Base-by-base conservation (phyloP, 2,329 filamentous ascomycete genomes). In the Ophiostoma populinum region DNA sequence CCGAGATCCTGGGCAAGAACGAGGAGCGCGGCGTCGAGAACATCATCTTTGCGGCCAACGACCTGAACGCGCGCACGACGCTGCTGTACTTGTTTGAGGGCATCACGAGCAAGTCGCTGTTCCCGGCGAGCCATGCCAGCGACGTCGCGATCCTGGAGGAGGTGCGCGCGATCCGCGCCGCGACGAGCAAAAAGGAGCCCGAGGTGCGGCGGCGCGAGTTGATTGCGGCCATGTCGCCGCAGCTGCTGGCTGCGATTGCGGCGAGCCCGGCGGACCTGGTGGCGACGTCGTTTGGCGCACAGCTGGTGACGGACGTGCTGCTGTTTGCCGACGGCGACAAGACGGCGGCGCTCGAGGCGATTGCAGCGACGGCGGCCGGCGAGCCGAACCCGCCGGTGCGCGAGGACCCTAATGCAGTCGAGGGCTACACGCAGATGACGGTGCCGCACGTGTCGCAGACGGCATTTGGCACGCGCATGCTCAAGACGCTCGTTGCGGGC, bases 101-200 rank as follows among this genome's bases (percentile, higher is more conserved):
- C 11, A 22, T 32, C n/a, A 51, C 66, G n/a, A 67, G 70, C 20
- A 72, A 63, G 47, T 62, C 65, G 3, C 52, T 77, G 20, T 76
- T 77, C 49, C 70, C 71, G 31, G 51, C 63, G 10, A 69, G 66
- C 40, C 67, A 82, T 38, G 64, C 69, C 9, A 65, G 65, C 22
- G 77, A 85, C 43, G 57, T 82, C 24, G 70, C 78, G 37, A 56
- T 90, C 11, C 61, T 98, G 5, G 63, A 71, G 38, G 80, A 94
- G 53, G 60, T 94, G 17, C 78, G 81, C 49, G 69, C 73, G 37
- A 78, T 92, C 43, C 75, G 90, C 36, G 70, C 75, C 46, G 75
- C 68, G 11, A 95, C 86, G 2, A 92, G 82, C 43, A 98, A 95
- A 61, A 98, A 98, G 57, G 83, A 93, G 38, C 65, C 82, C 1